Evolutionary conservation across 768 basidiomycete species (phyloP), one percentile per base, ranked within the genome.

Genomic region (Lentinus brumalis): DNA sequence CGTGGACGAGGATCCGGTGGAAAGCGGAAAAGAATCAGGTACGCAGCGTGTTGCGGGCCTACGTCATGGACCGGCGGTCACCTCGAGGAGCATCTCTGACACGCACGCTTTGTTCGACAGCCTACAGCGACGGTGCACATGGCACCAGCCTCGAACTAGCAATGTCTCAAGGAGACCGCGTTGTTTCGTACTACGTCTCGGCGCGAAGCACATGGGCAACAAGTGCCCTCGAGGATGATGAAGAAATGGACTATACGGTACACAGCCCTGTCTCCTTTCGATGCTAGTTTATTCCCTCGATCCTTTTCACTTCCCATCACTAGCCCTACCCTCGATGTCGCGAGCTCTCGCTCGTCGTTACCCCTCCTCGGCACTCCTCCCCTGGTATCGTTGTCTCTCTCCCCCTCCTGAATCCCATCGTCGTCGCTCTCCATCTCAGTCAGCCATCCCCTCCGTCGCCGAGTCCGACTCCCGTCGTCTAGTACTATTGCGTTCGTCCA

Each of bases 401-500:
- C 45, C 53, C 38, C 15, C 50, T 41, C 50, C n/a, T 41, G 14
- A 42, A 44, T 41, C 56, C 31, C 18, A 29, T 7, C 35, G 11
- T 35, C 35, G 1, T 35, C 35, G 35, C 50, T n/a, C 45, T 26
- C 52, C 42, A n/a, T 51, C 42, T 32, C 41, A 21, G 16, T 8
- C 53, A n/a, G 18, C 49, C 49, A 15, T 30, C 21, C 30, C 50
- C 50, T 35, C 50, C 30, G 16, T 51, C 50, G 2, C 31, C 50
- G 9, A 16, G 2, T 49, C 53, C 12, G 10, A 46, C 49, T 58
- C 61, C 54, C 62, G 49, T 57, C 57, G 59, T 57, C 26, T 59
- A 58, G 62, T 59, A 63, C 62, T 44, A 57, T 42, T 40, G 50
- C 62, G 62, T 53, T 63, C 62, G 58, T 63, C 52, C 50, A 46